phyloP scores from a whole-genome alignment of 371 early-diverging fungal genomes.

The Mucor racemosus region DNA sequence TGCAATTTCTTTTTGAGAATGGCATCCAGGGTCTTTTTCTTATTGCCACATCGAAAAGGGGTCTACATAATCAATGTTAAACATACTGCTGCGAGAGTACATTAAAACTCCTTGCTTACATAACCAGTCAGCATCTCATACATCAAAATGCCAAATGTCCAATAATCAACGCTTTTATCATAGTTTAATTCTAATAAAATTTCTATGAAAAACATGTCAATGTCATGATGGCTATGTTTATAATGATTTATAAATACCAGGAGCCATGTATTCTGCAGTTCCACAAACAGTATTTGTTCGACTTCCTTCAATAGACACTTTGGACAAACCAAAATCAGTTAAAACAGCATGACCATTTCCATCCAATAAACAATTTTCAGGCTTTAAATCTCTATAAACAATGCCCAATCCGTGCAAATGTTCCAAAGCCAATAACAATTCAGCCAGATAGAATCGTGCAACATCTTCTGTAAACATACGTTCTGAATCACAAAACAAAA shows the following conservation, averaged over 20 bases:
- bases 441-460: conserved; percentile 84
- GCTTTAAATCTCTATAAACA: conserved; percentile 89
- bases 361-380: conserved; percentile 89
- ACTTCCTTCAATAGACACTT: conserved; percentile 65
- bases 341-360: conserved; percentile 81
- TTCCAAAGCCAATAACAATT: conserved; percentile 85
- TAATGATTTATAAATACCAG: conserved; percentile 28
- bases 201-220: conserved; percentile 47
- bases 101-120: conserved; percentile 28
- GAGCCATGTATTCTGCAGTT: conserved; percentile 83
- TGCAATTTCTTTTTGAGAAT: conserved; percentile 77
- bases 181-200: conserved; percentile 81
- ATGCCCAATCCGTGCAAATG: conserved; percentile 87
- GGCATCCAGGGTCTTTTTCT: conserved; percentile 78
- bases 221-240: neutral
- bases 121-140: conserved; percentile 87
- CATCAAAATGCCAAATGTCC: conserved; percentile 92
- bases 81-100: neutral
- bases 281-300: conserved; percentile 92
- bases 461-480: conserved; percentile 80
- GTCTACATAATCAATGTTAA: conserved; percentile 38
- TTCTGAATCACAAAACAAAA: too few relatives aligned
- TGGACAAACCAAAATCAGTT: conserved; percentile 92
- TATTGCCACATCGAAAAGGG: conserved; percentile 79
- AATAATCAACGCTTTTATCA: conserved; percentile 90